These are phyloP conservation scores for Auxenochlorella pyrenoidosa DNA, from an alignment of 139 green algal species.

Conservation along the genomic window DNA sequence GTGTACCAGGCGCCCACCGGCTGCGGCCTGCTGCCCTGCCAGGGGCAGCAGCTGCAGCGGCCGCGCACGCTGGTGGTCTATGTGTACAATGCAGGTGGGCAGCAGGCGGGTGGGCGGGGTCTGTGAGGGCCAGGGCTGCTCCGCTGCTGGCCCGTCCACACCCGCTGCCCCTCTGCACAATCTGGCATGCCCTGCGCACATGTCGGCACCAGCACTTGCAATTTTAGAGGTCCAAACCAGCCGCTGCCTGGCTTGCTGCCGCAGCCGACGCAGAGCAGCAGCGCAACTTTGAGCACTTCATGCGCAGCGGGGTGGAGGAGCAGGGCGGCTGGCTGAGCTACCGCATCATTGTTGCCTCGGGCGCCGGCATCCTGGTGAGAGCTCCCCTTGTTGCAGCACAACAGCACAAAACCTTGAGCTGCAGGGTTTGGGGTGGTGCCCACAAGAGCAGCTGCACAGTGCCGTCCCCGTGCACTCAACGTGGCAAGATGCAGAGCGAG, in stretches of 20 bases:
- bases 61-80: constrained; percentile 50
- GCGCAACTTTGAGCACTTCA: constrained; percentile 48
- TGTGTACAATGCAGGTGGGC: constrained; percentile 41
- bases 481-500: no score
- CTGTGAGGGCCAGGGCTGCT: not conserved
- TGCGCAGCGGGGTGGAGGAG: constrained; percentile 38
- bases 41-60: not conserved
- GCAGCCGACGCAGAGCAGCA: constrained; percentile 42
- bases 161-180: no score
- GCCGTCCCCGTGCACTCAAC: no score
- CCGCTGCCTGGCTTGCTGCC: not conserved
- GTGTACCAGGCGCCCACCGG: constrained; percentile 1
- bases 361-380: constrained; percentile 19
- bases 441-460: no score
- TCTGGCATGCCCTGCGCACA: no score
- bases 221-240: no score
- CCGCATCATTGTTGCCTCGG: constrained; percentile 41
- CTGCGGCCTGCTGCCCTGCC: constrained; percentile 22
- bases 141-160: no score
- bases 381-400: not conserved
- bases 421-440: no score
- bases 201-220: no score
- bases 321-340: constrained; percentile 29
- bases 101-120: not conserved
- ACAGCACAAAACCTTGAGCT: no score